Evolutionary conservation across 2,329 filamentous ascomycete genomes (phyloP).

Genomic region (Fusarium odoratissimum): DNA sequence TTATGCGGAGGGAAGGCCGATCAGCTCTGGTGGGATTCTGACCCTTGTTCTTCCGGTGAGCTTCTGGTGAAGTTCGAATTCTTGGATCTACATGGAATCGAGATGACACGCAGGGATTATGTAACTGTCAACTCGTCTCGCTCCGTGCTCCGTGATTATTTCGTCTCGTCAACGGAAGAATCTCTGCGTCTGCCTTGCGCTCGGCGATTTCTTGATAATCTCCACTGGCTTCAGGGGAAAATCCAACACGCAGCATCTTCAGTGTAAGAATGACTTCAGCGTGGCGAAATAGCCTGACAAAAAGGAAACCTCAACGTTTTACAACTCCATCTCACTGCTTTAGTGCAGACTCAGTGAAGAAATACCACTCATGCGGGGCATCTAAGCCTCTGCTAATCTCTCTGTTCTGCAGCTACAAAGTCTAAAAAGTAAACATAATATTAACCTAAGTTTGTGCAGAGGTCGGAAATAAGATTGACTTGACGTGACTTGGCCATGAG

Average conservation of each 20-base stretch:
- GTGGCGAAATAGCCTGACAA: slow-evolving; percentile 4
- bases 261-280: slow-evolving; percentile 6
- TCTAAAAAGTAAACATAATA: slow-evolving; percentile 16
- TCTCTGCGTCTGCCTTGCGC: slow-evolving; percentile 15
- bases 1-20: slow-evolving; percentile 26
- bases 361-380: slow-evolving; percentile 17
- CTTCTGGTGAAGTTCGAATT: slow-evolving; percentile 34
- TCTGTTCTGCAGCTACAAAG: slow-evolving; percentile 9
- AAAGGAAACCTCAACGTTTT: neutral
- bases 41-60: slow-evolving; percentile 31
- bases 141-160: slow-evolving; percentile 33
- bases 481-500: neutral
- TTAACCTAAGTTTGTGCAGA: neutral
- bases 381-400: slow-evolving; percentile 2
- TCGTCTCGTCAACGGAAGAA: slow-evolving; percentile 20
- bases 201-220: slow-evolving; percentile 26
- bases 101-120: slow-evolving; percentile 38
- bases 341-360: slow-evolving; percentile 1
- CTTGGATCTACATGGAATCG: slow-evolving; percentile 36
- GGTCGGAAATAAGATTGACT: slow-evolving; percentile 13
- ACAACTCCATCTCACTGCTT: slow-evolving; percentile 8
- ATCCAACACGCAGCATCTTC: neutral
- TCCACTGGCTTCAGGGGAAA: slow-evolving; percentile 13
- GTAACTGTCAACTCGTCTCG: slow-evolving; percentile 33
- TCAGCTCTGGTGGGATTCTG: slow-evolving; percentile 22